Percentiles rank a stretch among this genome's conserved stretches.
phyloP scores from a whole-genome alignment of 164 flowering plant species.

The Platanus orientalis region DNA sequence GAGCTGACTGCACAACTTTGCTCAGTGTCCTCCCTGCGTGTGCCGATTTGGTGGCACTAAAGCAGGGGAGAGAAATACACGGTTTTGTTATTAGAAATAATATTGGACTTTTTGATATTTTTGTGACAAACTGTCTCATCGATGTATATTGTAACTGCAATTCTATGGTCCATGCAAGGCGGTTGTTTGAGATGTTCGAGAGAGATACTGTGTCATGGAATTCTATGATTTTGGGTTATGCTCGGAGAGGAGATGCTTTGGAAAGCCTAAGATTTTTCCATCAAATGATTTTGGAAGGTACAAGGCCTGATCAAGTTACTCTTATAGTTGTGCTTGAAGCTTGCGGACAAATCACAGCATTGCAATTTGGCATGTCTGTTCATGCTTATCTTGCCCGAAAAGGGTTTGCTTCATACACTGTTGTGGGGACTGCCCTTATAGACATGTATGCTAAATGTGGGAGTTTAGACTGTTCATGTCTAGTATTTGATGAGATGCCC shows the following conservation, averaged over 20 bases:
- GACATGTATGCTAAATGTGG: slow-evolving; percentile 64
- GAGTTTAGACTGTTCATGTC: slow-evolving; percentile 26
- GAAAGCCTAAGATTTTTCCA: slow-evolving; percentile 24
- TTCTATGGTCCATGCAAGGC: slow-evolving; percentile 17
- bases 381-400: slow-evolving; percentile 19
- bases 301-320: slow-evolving; percentile 30
- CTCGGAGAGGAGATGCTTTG: slow-evolving; percentile 15
- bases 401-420: slow-evolving; percentile 13
- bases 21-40: slow-evolving; percentile 37
- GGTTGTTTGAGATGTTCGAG: slow-evolving; percentile 17
- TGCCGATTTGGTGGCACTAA: slow-evolving; percentile 21
- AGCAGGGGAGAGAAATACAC: slow-evolving; percentile 36
- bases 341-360: slow-evolving; percentile 22
- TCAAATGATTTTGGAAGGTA: slow-evolving; percentile 24
- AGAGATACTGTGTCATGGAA: slow-evolving; percentile 28
- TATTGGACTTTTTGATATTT: slow-evolving; percentile 9
- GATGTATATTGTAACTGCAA: slow-evolving; percentile 33
- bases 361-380: slow-evolving; percentile 22
- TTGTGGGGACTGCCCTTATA: slow-evolving; percentile 37
- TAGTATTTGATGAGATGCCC: slow-evolving; percentile 36
- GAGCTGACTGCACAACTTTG: slow-evolving; percentile 31
- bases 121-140: slow-evolving; percentile 37
- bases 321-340: slow-evolving; percentile 21
- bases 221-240: slow-evolving; percentile 20
- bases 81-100: slow-evolving; percentile 28